Conservation (phyloP, 805 yeast species). For the Ogataea naganishii region DNA sequence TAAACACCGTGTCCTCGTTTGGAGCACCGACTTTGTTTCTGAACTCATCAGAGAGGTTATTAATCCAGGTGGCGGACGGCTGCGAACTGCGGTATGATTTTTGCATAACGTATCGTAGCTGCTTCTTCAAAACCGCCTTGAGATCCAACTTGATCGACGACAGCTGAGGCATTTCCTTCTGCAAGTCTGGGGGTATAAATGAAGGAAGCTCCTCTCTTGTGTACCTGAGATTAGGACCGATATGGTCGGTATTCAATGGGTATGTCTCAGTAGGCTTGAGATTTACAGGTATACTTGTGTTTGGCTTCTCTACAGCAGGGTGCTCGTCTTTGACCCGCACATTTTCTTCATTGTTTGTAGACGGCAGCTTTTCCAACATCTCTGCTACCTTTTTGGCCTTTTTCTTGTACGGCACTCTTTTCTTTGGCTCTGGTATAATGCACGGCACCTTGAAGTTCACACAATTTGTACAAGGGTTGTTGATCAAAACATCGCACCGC, state of each 20-base stretch:
- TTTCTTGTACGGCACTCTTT: constrained; percentile 23
- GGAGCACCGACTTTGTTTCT: constrained; percentile 9
- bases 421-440: constrained; percentile 51
- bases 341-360: not conserved
- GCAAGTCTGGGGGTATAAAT: constrained; percentile 2
- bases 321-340: not conserved
- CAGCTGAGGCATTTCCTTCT: constrained; percentile 4
- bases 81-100: constrained; percentile 5
- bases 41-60: constrained; percentile 11
- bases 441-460: constrained; percentile 63
- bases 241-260: too few relatives aligned
- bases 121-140: constrained; percentile 2
- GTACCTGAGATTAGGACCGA: constrained; percentile 5
- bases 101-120: constrained; percentile 7
- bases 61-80: constrained; percentile 18
- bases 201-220: constrained; percentile 9
- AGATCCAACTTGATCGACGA: constrained; percentile 10
- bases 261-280: too few relatives aligned
- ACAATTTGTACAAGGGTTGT: constrained; percentile 56
- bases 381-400: constrained; percentile 6
- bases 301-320: not conserved
- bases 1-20: constrained; percentile 6
- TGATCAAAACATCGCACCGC: constrained; percentile 55
- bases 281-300: too few relatives aligned
- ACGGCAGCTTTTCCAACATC: constrained; percentile 12